Conservation (phyloP, 106 monocot species). For the Gastrodia elata region DNA sequence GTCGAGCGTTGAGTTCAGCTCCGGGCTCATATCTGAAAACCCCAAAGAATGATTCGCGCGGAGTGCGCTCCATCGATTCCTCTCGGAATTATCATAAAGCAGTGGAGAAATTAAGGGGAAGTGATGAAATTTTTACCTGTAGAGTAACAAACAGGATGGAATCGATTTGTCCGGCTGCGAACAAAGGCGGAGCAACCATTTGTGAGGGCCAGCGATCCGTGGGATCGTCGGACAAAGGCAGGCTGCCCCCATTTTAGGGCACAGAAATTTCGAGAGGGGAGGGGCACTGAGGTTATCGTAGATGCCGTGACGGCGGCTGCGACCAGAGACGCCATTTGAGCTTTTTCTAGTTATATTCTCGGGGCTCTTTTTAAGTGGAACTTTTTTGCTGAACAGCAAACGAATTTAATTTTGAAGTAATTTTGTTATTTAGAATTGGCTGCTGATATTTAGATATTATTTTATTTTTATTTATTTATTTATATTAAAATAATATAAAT, state of each 20-base stretch:
- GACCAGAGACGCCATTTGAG: conserved; percentile 8
- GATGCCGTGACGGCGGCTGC: neutral
- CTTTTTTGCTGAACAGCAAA: too few relatives aligned
- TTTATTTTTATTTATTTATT: too few relatives aligned
- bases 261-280: neutral
- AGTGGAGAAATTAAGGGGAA: neutral
- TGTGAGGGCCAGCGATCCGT: neutral
- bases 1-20: conserved; percentile 63
- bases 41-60: neutral
- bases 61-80: neutral
- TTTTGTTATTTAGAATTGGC: too few relatives aligned
- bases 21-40: conserved; percentile 44
- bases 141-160: conserved; percentile 17
- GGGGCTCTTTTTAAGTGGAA: too few relatives aligned
- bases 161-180: neutral
- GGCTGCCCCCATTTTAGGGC: neutral
- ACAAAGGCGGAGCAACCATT: neutral
- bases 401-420: too few relatives aligned
- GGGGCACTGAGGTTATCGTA: neutral
- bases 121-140: conserved; percentile 20
- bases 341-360: too few relatives aligned
- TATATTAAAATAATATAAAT: too few relatives aligned
- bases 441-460: too few relatives aligned
- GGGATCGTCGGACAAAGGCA: neutral
- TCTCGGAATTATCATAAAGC: neutral